phyloP scores from a whole-genome alignment of 208 protist species.

The Dictyostelium gargantuum region DNA sequence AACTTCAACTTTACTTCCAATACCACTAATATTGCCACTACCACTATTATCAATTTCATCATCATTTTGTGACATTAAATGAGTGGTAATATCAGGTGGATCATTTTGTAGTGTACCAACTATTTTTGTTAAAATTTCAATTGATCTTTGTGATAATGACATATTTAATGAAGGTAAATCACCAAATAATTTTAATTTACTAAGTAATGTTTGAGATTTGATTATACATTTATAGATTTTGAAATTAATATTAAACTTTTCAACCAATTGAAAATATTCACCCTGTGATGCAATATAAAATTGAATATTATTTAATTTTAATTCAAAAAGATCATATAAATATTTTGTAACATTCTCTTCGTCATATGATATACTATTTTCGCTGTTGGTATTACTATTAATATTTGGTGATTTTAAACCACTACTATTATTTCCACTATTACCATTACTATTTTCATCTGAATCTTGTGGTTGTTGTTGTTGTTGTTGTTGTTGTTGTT shows the following conservation, averaged over 20 bases:
- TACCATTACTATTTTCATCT: background rate
- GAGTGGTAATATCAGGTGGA: background rate
- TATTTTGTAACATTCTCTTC: constrained; percentile 34
- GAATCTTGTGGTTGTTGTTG: background rate
- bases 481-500: background rate
- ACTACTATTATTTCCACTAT: background rate
- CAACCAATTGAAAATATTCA: constrained; percentile 13
- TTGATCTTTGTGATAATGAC: constrained; percentile 15
- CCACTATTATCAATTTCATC: background rate
- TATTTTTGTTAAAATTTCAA: constrained; percentile 31
- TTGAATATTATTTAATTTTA: constrained; percentile 60
- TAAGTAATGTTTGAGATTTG: constrained; percentile 49
- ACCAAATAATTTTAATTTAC: constrained; percentile 64
- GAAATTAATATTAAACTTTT: constrained; percentile 59
- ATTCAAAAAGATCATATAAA: constrained; percentile 39
- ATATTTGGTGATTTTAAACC: background rate
- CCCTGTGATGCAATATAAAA: constrained; percentile 22
- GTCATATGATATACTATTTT: background rate
- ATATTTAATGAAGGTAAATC: constrained; percentile 41
- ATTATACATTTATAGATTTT: constrained; percentile 65
- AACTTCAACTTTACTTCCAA: background rate
- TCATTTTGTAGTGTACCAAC: constrained; percentile 9
- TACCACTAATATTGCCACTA: too few species aligned
- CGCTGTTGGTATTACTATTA: background rate
- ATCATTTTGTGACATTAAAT: background rate